These are phyloP conservation scores for Microbotryum silenes-acaulis DNA, from an alignment of 1,284 basidiomycete species.

Conservation along the genomic window DNA sequence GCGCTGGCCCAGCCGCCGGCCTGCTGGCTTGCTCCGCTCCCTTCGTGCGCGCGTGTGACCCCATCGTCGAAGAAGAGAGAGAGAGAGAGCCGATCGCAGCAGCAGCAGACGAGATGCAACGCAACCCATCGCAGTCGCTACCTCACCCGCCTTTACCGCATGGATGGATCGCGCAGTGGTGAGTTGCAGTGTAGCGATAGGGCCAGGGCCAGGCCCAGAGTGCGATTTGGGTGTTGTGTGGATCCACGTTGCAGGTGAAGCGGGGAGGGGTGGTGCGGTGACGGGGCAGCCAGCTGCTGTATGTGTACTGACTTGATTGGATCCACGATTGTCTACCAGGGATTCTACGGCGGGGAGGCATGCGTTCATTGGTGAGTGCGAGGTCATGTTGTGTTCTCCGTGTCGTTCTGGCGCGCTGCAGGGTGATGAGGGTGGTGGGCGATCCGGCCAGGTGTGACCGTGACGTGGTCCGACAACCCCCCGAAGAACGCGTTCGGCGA, in stretches of 20 bases:
- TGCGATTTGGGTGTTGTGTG: neutral
- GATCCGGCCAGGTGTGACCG: neutral
- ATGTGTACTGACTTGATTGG: neutral
- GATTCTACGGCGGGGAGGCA: conserved; percentile 7
- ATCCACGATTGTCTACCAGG: neutral
- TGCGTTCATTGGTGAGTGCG: conserved; percentile 14
- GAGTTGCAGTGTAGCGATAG: neutral
- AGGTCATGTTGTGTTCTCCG: neutral
- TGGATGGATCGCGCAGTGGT: conserved; percentile 4
- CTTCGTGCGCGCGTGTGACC: neutral
- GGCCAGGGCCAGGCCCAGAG: neutral
- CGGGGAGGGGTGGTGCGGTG: neutral
- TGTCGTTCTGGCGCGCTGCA: neutral
- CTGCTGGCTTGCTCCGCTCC: neutral
- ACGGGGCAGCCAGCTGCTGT: neutral
- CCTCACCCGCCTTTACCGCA: conserved; percentile 1
- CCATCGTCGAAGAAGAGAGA: neutral
- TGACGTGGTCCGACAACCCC: neutral
- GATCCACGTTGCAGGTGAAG: neutral
- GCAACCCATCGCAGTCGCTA: conserved; percentile 1
- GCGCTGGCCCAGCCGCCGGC: neutral
- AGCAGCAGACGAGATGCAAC: neutral
- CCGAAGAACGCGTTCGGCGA: neutral
- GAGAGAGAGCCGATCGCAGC: neutral
- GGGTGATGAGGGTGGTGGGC: neutral